Conservation (phyloP, 768 basidiomycete genomes). For the Termitomyces heimii region DNA sequence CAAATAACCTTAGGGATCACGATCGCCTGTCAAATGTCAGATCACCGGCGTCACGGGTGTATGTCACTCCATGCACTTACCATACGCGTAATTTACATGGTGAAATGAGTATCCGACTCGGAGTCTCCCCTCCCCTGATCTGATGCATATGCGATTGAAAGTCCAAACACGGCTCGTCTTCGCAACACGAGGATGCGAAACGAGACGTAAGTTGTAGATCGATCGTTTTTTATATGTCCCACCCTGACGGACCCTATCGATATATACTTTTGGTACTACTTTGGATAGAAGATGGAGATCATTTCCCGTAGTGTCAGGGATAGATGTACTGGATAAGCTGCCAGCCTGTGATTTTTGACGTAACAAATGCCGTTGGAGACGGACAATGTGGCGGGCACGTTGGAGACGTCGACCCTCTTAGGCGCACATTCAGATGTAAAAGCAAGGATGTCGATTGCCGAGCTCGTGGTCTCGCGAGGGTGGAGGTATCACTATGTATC, state of each 20-base stretch:
- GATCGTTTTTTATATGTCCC: background rate
- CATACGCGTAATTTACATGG: background rate
- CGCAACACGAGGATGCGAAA: background rate
- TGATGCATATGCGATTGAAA: background rate
- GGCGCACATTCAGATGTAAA: background rate
- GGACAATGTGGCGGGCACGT: background rate
- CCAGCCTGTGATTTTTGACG: background rate
- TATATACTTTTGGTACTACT: background rate
- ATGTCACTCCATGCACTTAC: background rate
- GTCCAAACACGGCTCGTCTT: background rate
- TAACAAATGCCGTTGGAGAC: background rate
- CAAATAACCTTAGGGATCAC: background rate
- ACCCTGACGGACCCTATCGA: background rate
- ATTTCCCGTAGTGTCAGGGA: background rate
- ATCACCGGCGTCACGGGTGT: background rate
- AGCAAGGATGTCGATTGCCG: background rate
- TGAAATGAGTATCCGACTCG: background rate
- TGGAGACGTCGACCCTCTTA: background rate
- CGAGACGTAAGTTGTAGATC: background rate
- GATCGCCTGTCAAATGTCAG: background rate
- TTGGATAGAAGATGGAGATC: background rate
- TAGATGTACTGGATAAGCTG: background rate
- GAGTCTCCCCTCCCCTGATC: background rate
- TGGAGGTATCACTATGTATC: background rate
- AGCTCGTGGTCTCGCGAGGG: background rate